Base-by-base conservation (phyloP, 1,284 basidiomycete species). In the Pterulicium gracile region DNA sequence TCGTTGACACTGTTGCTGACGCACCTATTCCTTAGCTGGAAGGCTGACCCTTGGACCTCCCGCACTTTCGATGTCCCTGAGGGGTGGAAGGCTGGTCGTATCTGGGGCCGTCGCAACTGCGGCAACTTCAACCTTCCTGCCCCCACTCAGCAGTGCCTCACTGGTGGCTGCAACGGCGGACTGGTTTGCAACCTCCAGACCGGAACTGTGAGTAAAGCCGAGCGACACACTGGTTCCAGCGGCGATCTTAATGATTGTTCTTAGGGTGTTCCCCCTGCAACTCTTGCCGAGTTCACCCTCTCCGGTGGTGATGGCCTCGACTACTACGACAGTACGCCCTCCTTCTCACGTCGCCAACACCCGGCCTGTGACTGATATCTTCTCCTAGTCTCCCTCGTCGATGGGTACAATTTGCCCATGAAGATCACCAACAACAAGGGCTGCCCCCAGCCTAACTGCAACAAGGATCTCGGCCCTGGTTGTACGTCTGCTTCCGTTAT, bases 211-310 rank as follows among this genome's bases (percentile, higher is more conserved):
- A 20, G 39, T 19, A 15, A 32, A 7, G 10, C 27, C 7, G 27
- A n/a, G n/a, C 27, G 10, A 32, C 7, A 32, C 27, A 10, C 27
- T 32, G 7, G 27, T n/a, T n/a, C n/a, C 27, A n/a, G n/a, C 27
- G 27, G 27, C n/a, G 27, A n/a, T n/a, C n/a, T 7, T n/a, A 32
- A 32, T 32, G 27, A n/a, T 32, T 7, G 27, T n/a, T 19, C 10
- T 19, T 35, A 65, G 64, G 68, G 72, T 35, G 66, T 70, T 1
- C 68, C 70, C 21, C 71, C 70, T 2, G 70, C 63, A 0, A 64
- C 67, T 7, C 54, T 73, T 17, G 70, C 68, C 0, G 70, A 72
- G 51, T 73, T 62, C 56, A 73, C 68, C 3, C 56, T 73, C 12
- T 50, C 55, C 4, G 59, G 50, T 12, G 56, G 53, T 44, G 59